Evolutionary conservation across 768 basidiomycete species (phyloP), one percentile per base, ranked within the genome.

Genomic region (Boletellus emodensis): DNA sequence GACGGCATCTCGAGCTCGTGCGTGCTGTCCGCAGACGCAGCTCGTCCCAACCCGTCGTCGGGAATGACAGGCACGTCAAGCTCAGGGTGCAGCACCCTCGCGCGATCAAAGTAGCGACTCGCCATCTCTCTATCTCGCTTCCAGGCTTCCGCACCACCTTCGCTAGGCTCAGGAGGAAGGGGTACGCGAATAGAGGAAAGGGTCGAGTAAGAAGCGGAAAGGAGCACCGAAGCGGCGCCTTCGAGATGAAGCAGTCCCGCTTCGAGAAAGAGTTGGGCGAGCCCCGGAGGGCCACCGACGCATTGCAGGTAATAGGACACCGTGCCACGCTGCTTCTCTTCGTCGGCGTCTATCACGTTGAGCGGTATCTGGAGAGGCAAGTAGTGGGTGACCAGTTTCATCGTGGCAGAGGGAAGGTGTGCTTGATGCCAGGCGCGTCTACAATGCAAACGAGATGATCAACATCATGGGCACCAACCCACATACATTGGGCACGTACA

Each of bases 341-440:
- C 72, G 22, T 72, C 30, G 44, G 34, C 53, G 51, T 66, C 65
- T 41, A 72, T 50, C 28, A 49, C 60, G 43, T 72, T 71, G 49
- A 65, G 65, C 11, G 75, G 73, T 22, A 75, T 71, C 42, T 79
- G 77, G 13, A 82, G 66, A 10, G 87, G 84, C 34, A 90, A 62
- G 61, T 89, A 91, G 54, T 87, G 78, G 2, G 83, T 80, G 32
- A 82, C 85, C 15, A 91, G 78, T 48, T 86, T 82, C 75, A 90
- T 85, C 3, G 85, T 85, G 0, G 89, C 82, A 9, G 86, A 81
- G 6, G 88, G 86, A 6, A 83, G 72, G 63, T 81, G 85, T 3
- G 84, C 80, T 64, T 85, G 85, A 46, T 84, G 84, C 89, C 89
- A 91, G 32, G 88, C 87, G 43, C 87, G 88, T 55, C 89, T 91